These are phyloP conservation scores for Phytophthora pistaciae DNA, from an alignment of 352 stramenopile genomes.

Conservation along the genomic window DNA sequence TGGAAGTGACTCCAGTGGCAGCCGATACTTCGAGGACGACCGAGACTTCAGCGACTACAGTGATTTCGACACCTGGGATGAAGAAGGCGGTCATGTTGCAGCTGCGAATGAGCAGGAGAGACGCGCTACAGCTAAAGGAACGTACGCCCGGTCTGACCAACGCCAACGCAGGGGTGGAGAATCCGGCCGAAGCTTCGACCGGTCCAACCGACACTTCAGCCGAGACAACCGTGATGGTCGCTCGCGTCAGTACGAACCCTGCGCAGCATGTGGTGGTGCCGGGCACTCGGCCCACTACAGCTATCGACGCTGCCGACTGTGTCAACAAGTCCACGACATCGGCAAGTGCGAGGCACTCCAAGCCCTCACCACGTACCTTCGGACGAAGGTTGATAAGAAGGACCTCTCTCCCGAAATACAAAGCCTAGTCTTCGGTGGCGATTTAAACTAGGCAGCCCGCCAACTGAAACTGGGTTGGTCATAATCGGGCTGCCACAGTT, in stretches of 20 bases:
- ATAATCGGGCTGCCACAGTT: too few relatives aligned
- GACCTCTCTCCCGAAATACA: not conserved
- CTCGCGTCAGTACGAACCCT: not conserved
- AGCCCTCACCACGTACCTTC: too few relatives aligned
- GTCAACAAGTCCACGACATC: constrained; percentile 1
- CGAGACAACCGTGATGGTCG: not conserved
- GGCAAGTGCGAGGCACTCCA: too few relatives aligned
- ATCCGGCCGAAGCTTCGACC: not conserved
- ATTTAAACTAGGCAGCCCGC: too few relatives aligned
- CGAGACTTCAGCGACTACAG: too few relatives aligned
- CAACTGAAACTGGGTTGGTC: too few relatives aligned
- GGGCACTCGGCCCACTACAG: not conserved
- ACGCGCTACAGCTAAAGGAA: not conserved
- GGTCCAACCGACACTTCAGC: not conserved
- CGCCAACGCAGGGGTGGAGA: not conserved
- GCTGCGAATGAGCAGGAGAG: not conserved
- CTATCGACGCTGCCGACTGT: not conserved
- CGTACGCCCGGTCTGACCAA: not conserved
- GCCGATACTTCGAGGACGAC: too few relatives aligned
- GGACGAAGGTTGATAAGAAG: too few relatives aligned
- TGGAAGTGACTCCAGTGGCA: too few relatives aligned
- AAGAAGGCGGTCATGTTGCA: not conserved
- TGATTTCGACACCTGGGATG: too few relatives aligned
- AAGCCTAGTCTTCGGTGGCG: not conserved
- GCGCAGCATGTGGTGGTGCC: constrained; percentile 1